Evolutionary conservation across 768 basidiomycete species (phyloP).

Genomic region (Lenzites betulinus): DNA sequence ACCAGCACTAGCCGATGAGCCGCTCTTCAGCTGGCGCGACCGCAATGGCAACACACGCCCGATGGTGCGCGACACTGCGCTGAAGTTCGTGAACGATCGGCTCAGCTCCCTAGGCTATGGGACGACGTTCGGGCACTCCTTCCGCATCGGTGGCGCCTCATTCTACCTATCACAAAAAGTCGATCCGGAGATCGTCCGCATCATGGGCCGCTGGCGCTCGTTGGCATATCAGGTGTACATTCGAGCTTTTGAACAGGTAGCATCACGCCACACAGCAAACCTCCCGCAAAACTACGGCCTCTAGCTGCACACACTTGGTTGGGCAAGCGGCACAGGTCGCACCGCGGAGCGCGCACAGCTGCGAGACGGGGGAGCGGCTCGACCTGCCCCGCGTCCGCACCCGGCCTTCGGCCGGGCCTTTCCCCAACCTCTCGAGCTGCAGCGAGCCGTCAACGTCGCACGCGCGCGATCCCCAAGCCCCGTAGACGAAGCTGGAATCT

Average conservation of each 20-base stretch:
- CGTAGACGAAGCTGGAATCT: too few species aligned
- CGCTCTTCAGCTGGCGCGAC: conserved; percentile 42
- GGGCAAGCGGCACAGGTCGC: conserved; percentile 5
- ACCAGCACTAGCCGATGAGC: conserved; percentile 32
- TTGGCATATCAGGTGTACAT: conserved; percentile 43
- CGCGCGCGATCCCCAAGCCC: too few species aligned
- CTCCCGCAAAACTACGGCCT: background rate
- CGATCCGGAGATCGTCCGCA: conserved; percentile 37
- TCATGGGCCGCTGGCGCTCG: conserved; percentile 41
- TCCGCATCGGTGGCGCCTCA: conserved; percentile 45
- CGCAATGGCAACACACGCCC: conserved; percentile 29
- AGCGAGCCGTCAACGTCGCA: too few species aligned
- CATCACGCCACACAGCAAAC: conserved; percentile 24
- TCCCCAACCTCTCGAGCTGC: too few species aligned
- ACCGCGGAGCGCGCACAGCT: conserved; percentile 1
- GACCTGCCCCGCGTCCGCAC: too few species aligned
- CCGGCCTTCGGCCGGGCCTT: too few species aligned
- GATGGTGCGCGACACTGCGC: conserved; percentile 31
- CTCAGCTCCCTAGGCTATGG: conserved; percentile 32
- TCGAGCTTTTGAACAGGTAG: conserved; percentile 38
- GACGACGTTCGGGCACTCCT: conserved; percentile 42
- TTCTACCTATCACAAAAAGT: conserved; percentile 36
- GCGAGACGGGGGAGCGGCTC: conserved; percentile 1
- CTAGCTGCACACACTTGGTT: conserved; percentile 1
- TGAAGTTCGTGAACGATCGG: conserved; percentile 36